Conservation (phyloP, 148 eudicot species). For the Oxyria digyna region DNA sequence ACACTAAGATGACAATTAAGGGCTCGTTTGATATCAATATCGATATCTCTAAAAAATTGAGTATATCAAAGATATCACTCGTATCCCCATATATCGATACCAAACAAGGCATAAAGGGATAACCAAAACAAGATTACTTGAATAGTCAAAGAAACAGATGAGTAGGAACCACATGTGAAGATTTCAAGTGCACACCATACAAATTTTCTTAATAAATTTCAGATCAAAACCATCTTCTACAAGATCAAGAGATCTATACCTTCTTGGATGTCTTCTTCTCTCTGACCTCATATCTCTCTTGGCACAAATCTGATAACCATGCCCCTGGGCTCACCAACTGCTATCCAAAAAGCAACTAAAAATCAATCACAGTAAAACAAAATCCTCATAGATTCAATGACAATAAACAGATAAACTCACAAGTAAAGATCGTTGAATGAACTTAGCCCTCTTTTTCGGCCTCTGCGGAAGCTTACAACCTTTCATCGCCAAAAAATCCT, state of each 20-base stretch:
- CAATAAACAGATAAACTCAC: slow-evolving; percentile 27
- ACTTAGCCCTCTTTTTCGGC: slow-evolving; percentile 90
- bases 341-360: neutral
- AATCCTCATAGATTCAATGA: neutral
- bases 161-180: neutral
- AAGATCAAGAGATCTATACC: slow-evolving; percentile 20
- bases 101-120: neutral
- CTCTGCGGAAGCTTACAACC: slow-evolving; percentile 96
- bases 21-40: too few relatives aligned
- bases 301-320: slow-evolving; percentile 64
- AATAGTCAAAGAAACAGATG: neutral
- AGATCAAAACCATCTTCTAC: neutral
- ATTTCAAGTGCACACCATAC: neutral
- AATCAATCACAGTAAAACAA: neutral
- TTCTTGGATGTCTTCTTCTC: slow-evolving; percentile 77
- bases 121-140: neutral
- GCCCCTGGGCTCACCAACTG: slow-evolving; percentile 83
- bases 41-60: too few relatives aligned
- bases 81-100: too few relatives aligned
- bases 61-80: too few relatives aligned
- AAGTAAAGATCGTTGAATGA: slow-evolving; percentile 61
- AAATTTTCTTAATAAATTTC: neutral
- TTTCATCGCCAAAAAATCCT: slow-evolving; percentile 94
- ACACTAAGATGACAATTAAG: neutral
- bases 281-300: slow-evolving; percentile 79